Conservation (phyloP, 345 rosid species). For the Pseudoturritis turrita region DNA sequence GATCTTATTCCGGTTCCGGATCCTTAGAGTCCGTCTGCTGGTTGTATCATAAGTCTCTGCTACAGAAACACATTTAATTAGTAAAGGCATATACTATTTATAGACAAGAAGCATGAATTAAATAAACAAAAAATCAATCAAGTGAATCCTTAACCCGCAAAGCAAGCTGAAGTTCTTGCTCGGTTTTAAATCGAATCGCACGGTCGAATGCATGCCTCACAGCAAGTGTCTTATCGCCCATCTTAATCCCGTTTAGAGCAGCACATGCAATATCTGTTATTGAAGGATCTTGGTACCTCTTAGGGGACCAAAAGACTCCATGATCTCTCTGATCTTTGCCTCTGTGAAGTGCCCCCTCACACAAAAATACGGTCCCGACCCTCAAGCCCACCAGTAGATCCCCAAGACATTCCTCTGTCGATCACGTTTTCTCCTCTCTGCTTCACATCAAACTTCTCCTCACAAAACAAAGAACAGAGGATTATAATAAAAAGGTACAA, state of each 20-base stretch:
- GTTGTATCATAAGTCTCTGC: too few species aligned
- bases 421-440: too few species aligned
- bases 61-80: too few species aligned
- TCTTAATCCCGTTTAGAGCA: constrained; percentile 73
- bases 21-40: too few species aligned
- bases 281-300: constrained; percentile 78
- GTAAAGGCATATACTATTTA: too few species aligned
- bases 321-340: constrained; percentile 75
- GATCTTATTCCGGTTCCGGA: too few species aligned
- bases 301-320: constrained; percentile 79
- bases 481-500: too few species aligned
- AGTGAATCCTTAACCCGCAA: too few species aligned
- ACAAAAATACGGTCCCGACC: constrained; percentile 87
- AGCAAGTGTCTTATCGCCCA: constrained; percentile 85
- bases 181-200: constrained; percentile 67
- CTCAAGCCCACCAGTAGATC: constrained; percentile 80
- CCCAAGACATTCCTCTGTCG: constrained; percentile 51
- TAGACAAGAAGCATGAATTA: too few species aligned
- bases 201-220: constrained; percentile 80
- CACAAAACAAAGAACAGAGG: too few species aligned
- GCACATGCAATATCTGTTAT: constrained; percentile 83
- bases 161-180: constrained; percentile 79
- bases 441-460: too few species aligned
- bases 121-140: too few species aligned
- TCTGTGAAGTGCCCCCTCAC: constrained; percentile 79